Evolutionary conservation across 805 yeast species (phyloP), one percentile per base, ranked within the genome.

Genomic region (Teunomyces aglyptinius): DNA sequence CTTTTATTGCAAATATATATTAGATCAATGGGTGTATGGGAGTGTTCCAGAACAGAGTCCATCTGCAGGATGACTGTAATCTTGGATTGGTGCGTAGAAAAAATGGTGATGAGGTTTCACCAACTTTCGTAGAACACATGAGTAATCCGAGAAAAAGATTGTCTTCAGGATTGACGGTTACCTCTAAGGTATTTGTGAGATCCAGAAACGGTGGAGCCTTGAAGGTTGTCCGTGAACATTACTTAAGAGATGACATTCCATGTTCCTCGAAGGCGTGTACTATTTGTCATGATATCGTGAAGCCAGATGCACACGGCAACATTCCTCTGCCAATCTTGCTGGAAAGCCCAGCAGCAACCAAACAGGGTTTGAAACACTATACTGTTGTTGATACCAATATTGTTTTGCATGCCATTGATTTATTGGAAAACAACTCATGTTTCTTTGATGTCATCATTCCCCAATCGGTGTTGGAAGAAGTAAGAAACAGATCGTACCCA

Each of bases 401-500:
- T 53, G 85, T 87, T 1, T 70, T 94, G 50, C 86, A 84, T 60
- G 92, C 96, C 5, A 92, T 94, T 51, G 99, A 94, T 65, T 70
- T 94, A 49, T 69, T 94, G 46, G 99, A 94, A 64, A 84, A 82
- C 57, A 75, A 75, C 16, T 76, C 78, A 26, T 85, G 87, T 45
- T 88, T 94, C 59, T 85, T 77, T 58, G 98, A 94, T 66, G 96
- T 91, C 13, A 85, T 94, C 47, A 71, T 94, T n/a, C 96, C 98
- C 1, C 99, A 94, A 63, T 86, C 96, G 5, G 97, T 89, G 2
- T 72, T 94, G 29, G 97, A 95, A 55, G 98, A 94, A 65, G 96
- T 92, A 7, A 81, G 89, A 53, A 89, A 89, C 61, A 76, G 85
- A 59, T 88, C 96, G 43, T 81, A 83, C 59, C 96, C 99, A 3